Base-by-base conservation (phyloP, 2,329 filamentous ascomycete species). In the Colletotrichum abscissum region DNA sequence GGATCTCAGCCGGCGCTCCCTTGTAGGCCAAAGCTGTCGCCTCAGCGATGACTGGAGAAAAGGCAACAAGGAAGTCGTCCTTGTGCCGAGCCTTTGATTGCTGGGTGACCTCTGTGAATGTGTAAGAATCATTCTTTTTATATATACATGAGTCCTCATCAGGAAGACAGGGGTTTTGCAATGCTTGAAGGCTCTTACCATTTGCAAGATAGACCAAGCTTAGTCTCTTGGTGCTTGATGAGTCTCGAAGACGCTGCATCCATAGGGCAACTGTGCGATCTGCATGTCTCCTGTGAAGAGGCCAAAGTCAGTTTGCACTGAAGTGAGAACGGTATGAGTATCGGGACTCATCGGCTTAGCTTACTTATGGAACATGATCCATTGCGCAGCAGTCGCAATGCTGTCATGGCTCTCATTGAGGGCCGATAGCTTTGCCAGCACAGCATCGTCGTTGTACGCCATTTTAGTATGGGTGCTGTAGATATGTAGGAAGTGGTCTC, bases 371-470 rank as follows among this genome's bases (percentile, higher is more conserved):
- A 99, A 99, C 93, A 99, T 97, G 75, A 99, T 97, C 97, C 97
- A 99, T 91, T 98, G 96, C 71, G 97, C 95, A 75, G 97, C 95
- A 46, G 94, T 96, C 74, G 97, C 91, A 80, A 99, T 98, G 84
- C 95, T 97, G 82, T 99, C 97, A 82, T 99, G 96, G 12, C 95
- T 97, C 85, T 99, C 97, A 84, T 98, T 98, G 75, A 99, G 90
- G 55, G 95, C 94, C 38, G 95, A 97, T 67, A 99, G 92, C 86
- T 98, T 98, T 67, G 96, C 95, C 82, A 95, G 91, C 69, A 99
- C 95, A 59, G 95, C 94, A 86, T 99, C 97, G 84, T 98, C 95
- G 77, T 93, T 97, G 85, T 98, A 98, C 58, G 97, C 92, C 96
- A 99, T 98, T 14, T 55, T 38, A 24, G 14, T 38, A 30, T 64